Evolutionary conservation across 331 rosid genomes (phyloP), one percentile per base, ranked within the genome.

Genomic region (Ulmus americana): DNA sequence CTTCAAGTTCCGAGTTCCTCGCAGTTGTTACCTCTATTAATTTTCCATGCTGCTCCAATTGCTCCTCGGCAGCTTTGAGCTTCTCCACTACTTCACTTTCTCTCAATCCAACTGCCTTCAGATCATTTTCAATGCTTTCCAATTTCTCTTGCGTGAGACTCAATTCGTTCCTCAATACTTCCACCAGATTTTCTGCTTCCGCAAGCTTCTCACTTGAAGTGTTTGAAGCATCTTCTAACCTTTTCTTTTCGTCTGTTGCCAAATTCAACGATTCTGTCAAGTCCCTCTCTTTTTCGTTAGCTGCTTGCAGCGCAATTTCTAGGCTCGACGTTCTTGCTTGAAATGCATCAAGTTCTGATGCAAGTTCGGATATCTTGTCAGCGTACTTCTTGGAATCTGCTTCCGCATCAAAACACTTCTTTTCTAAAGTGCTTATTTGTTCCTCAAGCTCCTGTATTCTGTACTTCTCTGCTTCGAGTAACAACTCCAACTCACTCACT

Each of bases 381-480:
- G 82, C 78, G 74, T 74, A 14, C 41, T 75, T 87, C 73, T 69
- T 81, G 43, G 81, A 73, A 45, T 87, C 80, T 64, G 62, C 85
- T 69, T 94, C 91, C 15, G 91, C 72, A 14, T 79, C 77, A 53
- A 20, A 69, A 41, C 61, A 77, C 70, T 76, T 87, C 77, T 82
- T 83, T 65, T 87, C 97, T 68, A 94, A 70, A 1, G 75, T 40
- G 70, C 76, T 81, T 72, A 79, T 67, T 68, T 90, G 97, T 68
- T 87, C 95, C 69, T 94, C 95, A 9, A 94, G 97, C 70, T 90
- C 99, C 69, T 82, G 91, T 70, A 94, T 90, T 85, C 95, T 85
- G 75, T 79, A 84, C 73, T 84, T 90, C 71, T 90, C 97, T 8
- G 97, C 81, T 79, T 87, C 91, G 45, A 94, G 88, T 55, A 94